Evolutionary conservation across 1,284 basidiomycete species (phyloP).

Genomic region (Coniferiporia weirii): DNA sequence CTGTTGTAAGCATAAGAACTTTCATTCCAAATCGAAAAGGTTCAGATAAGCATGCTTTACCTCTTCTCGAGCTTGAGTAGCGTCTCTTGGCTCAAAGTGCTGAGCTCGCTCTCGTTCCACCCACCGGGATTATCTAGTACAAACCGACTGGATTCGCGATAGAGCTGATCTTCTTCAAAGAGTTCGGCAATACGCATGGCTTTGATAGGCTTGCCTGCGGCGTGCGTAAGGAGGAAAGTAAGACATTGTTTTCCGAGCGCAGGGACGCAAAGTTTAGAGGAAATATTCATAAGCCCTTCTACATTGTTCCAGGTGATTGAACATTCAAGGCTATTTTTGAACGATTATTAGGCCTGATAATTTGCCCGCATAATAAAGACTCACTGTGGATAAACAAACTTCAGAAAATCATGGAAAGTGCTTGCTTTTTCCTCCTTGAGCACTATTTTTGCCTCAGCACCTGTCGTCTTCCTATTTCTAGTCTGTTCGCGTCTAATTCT

Average conservation of each 20-base stretch:
- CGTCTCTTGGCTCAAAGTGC: constrained; percentile 73
- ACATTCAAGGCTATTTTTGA: constrained; percentile 63
- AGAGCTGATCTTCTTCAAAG: constrained; percentile 83
- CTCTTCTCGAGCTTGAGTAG: constrained; percentile 83
- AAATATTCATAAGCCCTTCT: constrained; percentile 81
- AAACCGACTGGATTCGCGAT: constrained; percentile 83
- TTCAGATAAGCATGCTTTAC: constrained; percentile 33
- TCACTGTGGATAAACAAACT: constrained; percentile 81
- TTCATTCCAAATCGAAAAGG: not conserved
- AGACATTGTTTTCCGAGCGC: constrained; percentile 76
- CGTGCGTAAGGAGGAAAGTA: constrained; percentile 84
- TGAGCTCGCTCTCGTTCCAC: constrained; percentile 78
- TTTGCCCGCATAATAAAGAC: constrained; percentile 23
- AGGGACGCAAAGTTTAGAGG: constrained; percentile 80
- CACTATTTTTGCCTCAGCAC: constrained; percentile 72
- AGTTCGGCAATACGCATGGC: constrained; percentile 87
- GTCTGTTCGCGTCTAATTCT: not conserved
- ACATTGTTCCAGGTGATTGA: constrained; percentile 93
- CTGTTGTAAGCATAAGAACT: constrained; percentile 31
- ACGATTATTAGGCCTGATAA: not conserved
- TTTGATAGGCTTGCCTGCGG: constrained; percentile 85
- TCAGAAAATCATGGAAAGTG: constrained; percentile 82
- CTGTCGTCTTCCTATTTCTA: constrained; percentile 27
- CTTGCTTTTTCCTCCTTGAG: constrained; percentile 80
- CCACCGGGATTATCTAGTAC: constrained; percentile 87